Evolutionary conservation across 208 protist genomes (phyloP).

Genomic region (Balamuthia mandrillaris): DNA sequence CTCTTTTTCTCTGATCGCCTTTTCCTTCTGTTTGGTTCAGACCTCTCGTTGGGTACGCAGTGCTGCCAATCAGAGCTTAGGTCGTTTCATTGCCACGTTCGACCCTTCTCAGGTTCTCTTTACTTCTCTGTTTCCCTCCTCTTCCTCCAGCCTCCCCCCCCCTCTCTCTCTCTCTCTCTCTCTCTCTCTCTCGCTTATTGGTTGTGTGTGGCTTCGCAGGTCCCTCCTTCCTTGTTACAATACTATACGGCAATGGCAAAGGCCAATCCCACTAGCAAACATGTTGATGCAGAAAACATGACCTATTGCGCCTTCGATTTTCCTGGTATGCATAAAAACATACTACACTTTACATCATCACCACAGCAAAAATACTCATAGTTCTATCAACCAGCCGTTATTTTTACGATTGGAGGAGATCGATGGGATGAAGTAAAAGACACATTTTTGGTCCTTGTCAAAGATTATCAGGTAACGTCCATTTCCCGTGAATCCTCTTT

Average conservation of each 20-base stretch:
- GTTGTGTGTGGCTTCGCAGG: constrained; percentile 73
- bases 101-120: too few species aligned
- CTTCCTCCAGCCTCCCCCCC: too few species aligned
- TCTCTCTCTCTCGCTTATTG: too few species aligned
- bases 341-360: background rate
- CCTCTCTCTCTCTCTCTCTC: too few species aligned
- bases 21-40: background rate
- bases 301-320: constrained; percentile 90
- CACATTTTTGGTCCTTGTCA: constrained; percentile 86
- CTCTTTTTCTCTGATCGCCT: background rate
- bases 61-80: constrained; percentile 83
- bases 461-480: too few species aligned
- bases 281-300: constrained; percentile 81
- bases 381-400: constrained; percentile 68
- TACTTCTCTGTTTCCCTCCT: too few species aligned
- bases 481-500: too few species aligned
- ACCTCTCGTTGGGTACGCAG: constrained; percentile 87
- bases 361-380: background rate
- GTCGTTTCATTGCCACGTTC: constrained; percentile 86
- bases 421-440: constrained; percentile 84
- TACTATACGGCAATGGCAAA: constrained; percentile 88
- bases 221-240: constrained; percentile 79
- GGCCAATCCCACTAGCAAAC: constrained; percentile 70
- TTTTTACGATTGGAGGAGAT: constrained; percentile 77
- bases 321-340: constrained; percentile 48